Percentiles rank a stretch among this genome's conserved stretches.
Evolutionary conservation across 2,329 filamentous ascomycete genomes (phyloP).

Genomic region (Cordyceps militaris): DNA sequence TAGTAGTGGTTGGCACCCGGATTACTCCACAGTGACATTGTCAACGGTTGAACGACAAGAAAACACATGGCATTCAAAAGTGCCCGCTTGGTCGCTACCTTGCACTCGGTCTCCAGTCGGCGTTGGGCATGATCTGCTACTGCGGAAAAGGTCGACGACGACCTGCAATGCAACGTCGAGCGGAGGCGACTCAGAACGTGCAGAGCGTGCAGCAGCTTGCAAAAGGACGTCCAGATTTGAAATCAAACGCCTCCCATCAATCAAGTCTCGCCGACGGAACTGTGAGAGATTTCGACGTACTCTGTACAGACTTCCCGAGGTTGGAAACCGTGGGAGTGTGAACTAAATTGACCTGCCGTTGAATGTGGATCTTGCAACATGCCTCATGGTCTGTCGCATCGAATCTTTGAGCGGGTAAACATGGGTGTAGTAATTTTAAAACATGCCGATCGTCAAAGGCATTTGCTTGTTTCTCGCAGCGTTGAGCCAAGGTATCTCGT

Average conservation of each 20-base stretch:
- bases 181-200: background rate
- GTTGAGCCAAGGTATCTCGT: background rate
- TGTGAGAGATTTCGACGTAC: too few relatives aligned
- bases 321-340: background rate
- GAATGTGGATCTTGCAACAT: conserved; percentile 1
- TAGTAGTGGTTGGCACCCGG: too few relatives aligned
- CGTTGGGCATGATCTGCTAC: background rate
- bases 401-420: background rate
- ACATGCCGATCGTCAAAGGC: conserved; percentile 2
- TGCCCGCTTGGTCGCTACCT: background rate
- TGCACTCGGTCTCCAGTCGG: background rate
- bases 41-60: too few relatives aligned
- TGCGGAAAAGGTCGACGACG: background rate
- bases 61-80: too few relatives aligned
- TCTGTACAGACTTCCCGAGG: background rate
- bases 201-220: background rate
- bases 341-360: background rate
- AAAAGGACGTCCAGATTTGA: background rate
- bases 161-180: background rate
- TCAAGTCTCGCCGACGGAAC: too few relatives aligned
- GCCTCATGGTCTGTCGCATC: background rate
- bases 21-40: too few relatives aligned
- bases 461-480: background rate
- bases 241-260: background rate
- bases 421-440: conserved; percentile 5